Percentiles rank a stretch among this genome's conserved stretches.
phyloP scores from a whole-genome alignment of 2,329 filamentous ascomycete species.

The Colletotrichum somersetense region DNA sequence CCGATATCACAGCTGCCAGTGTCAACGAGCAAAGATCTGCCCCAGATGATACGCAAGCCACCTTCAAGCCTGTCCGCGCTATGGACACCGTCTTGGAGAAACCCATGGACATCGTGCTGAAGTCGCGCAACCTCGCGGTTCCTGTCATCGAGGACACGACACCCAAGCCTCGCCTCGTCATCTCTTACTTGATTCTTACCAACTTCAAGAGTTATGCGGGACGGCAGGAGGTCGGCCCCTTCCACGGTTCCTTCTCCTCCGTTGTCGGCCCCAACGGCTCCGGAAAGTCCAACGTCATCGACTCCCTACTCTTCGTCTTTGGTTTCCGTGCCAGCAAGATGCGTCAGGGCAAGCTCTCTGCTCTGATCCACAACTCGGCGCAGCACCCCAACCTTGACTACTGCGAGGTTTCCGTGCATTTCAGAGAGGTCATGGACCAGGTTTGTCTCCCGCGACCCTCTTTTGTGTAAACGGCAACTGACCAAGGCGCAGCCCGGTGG shows the following conservation, averaged over 20 bases:
- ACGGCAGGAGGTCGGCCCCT: conserved; percentile 93
- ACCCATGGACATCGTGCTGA: conserved; percentile 94
- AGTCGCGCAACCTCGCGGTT: conserved; percentile 79
- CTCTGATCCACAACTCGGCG: conserved; percentile 96
- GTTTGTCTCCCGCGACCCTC: conserved; percentile 53
- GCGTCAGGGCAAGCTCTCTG: conserved; percentile 98
- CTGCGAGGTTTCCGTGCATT: conserved; percentile 97
- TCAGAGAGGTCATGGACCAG: conserved; percentile 93
- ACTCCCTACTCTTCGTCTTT: conserved; percentile 98
- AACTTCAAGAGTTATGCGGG: conserved; percentile 99
- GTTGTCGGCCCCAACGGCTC: conserved; percentile 98
- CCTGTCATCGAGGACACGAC: conserved; percentile 79
- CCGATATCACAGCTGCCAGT: conserved; percentile 78
- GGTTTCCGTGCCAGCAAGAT: conserved; percentile 99
- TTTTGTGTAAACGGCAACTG: conserved; percentile 42
- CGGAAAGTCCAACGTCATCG: conserved; percentile 98
- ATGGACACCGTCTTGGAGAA: conserved; percentile 84
- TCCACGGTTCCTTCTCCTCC: conserved; percentile 96
- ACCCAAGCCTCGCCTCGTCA: conserved; percentile 89
- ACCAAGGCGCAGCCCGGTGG: conserved; percentile 68
- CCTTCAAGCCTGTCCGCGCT: conserved; percentile 79
- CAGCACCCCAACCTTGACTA: conserved; percentile 85
- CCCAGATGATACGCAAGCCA: conserved; percentile 60
- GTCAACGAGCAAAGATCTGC: conserved; percentile 71
- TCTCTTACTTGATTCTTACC: conserved; percentile 89